Evolutionary conservation across 768 basidiomycete genomes (phyloP).

Genomic region (Nidula microcarpa): DNA sequence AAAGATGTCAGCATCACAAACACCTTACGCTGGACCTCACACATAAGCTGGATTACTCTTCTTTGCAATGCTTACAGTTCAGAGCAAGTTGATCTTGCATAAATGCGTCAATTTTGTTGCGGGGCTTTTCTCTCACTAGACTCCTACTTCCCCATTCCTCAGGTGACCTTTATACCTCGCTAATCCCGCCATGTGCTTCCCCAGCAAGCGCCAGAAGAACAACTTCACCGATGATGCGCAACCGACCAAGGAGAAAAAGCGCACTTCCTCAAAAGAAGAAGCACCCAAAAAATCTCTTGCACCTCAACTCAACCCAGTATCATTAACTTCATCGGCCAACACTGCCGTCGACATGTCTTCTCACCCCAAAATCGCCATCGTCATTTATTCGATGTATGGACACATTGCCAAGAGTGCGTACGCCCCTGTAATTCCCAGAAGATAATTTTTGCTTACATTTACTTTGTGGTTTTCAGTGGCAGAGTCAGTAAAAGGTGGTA

Average conservation of each 20-base stretch:
- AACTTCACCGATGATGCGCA: background rate
- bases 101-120: no score
- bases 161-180: background rate
- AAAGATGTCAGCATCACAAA: no score
- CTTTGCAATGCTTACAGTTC: no score
- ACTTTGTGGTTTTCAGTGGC: conserved; percentile 38
- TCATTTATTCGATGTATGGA: conserved; percentile 58
- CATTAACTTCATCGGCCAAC: background rate
- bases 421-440: background rate
- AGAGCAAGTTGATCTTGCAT: no score
- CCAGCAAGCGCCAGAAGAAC: background rate
- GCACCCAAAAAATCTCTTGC: background rate
- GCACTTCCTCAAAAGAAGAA: background rate
- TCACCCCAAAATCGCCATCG: conserved; percentile 40
- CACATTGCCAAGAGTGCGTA: conserved; percentile 48
- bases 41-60: no score
- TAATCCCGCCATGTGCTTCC: background rate
- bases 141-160: no score
- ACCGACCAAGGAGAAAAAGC: background rate
- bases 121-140: no score
- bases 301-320: background rate
- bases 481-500: conserved; percentile 24
- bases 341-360: background rate
- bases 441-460: background rate
- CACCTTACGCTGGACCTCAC: no score